phyloP scores from a whole-genome alignment of 2,329 filamentous ascomycete genomes.

The Fonsecaea multimorphosa region DNA sequence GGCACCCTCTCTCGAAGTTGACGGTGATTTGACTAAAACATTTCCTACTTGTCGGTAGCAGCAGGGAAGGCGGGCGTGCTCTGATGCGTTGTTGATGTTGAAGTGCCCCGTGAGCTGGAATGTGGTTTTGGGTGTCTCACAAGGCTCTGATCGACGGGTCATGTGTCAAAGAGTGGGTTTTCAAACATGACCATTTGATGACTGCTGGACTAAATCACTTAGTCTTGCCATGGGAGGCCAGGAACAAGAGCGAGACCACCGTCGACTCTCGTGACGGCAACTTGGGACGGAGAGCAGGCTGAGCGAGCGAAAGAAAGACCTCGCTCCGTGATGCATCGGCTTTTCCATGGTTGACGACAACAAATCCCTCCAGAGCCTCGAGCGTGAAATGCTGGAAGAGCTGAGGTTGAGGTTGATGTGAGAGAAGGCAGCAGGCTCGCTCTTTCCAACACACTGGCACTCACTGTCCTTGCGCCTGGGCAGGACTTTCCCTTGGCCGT shows the following conservation, averaged over 20 bases:
- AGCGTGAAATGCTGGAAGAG: background rate
- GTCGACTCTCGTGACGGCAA: background rate
- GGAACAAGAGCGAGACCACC: background rate
- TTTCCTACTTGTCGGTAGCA: background rate
- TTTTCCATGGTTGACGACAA: background rate
- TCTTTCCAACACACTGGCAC: background rate
- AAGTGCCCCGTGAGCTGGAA: background rate
- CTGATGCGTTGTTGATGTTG: background rate
- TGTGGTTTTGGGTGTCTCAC: background rate
- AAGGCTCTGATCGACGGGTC: background rate
- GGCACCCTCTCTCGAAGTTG: background rate
- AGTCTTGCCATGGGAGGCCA: background rate
- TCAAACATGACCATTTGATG: background rate
- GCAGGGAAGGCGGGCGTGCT: background rate
- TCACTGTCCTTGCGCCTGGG: background rate
- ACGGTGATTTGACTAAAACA: background rate
- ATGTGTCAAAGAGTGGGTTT: background rate
- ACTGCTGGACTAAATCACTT: background rate
- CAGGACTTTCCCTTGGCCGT: background rate
- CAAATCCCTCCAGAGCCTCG: background rate
- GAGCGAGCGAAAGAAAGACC: background rate
- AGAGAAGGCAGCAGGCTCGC: background rate
- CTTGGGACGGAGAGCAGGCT: background rate
- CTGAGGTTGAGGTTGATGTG: background rate
- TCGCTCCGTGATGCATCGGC: background rate